Conservation (phyloP, 306 rosid species). For the Pyrus bretschneideri region DNA sequence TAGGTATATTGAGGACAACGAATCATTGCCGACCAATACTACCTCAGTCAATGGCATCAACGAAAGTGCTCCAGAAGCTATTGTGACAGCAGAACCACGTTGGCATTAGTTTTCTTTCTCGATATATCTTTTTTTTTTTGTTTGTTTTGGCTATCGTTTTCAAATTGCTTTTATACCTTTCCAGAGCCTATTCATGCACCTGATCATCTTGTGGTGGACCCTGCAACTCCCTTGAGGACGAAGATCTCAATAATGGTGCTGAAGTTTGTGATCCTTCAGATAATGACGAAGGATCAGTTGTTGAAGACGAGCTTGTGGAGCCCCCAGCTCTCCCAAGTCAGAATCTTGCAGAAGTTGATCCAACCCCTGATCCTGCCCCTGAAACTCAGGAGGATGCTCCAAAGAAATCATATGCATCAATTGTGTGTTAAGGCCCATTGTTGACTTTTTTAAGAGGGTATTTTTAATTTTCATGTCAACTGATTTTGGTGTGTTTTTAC, state of each 20-base stretch:
- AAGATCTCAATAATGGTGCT: conserved; percentile 44
- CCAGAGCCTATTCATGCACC: conserved; percentile 55
- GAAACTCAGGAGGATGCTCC: conserved; percentile 64
- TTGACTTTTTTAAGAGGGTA: background rate
- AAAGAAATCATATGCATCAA: conserved; percentile 77
- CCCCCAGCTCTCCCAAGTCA: conserved; percentile 33
- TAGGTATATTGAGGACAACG: conserved; percentile 73
- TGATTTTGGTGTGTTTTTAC: conserved; percentile 1
- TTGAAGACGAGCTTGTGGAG: conserved; percentile 58
- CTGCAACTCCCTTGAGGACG: conserved; percentile 44
- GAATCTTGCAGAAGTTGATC: conserved; percentile 34
- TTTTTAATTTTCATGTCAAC: background rate
- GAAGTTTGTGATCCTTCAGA: conserved; percentile 73
- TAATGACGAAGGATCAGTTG: conserved; percentile 54
- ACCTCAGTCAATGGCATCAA: conserved; percentile 29
- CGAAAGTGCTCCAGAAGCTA: conserved; percentile 44
- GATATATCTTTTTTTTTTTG: background rate
- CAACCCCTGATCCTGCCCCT: conserved; percentile 52
- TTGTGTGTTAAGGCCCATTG: conserved; percentile 52
- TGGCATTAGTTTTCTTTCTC: conserved; percentile 21
- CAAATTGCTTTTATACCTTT: conserved; percentile 19
- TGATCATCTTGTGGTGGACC: conserved; percentile 49
- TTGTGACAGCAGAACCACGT: conserved; percentile 61
- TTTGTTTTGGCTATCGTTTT: conserved; percentile 9
- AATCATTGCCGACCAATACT: conserved; percentile 31